Evolutionary conservation across 768 basidiomycete species (phyloP), one percentile per base, ranked within the genome.

Genomic region (Suillus sp.): DNA sequence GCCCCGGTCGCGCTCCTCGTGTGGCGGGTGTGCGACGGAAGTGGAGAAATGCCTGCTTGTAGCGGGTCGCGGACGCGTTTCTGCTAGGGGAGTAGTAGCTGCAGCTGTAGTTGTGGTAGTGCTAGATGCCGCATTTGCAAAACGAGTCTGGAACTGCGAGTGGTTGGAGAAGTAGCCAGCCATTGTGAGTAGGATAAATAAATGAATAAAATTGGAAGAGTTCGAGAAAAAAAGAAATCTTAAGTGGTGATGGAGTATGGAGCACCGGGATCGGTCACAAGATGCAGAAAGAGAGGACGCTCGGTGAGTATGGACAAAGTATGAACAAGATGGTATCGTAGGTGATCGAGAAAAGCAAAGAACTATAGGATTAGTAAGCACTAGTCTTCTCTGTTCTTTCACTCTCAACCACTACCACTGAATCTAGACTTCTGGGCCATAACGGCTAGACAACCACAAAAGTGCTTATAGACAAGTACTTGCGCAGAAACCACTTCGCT

Each of bases 151-250:
- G 30, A 80, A 65, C 65, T 86, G 82, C 55, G 91, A 89, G 72
- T 91, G 89, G 78, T 93, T 93, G 47, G 91, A 92, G 78, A 92
- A 92, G 80, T 91, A 93, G 76, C 83, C 85, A 73, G 86, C 83
- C 87, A 88, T 88, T 64, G 7, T 64, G 30, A 32, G 18, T 37
- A 30, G 16, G 22, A 40, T 25, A 58, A 59, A 72, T 75, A 65
- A 65, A 64, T 50, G 27, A 70, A 75, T 75, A 72, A 68, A 65
- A 67, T 62, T 18, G 40, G 27, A 20, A 27, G 4, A n/a, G 32
- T 25, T 16, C 4, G 16, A 9, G 20, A 25, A 16, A 57, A 38
- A 56, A 40, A 37, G 22, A 56, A 37, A 37, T 9, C 14, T 56
- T 22, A 25, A 38, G 27, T 13, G 56, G 27, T 18, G 20, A 57